phyloP scores from a whole-genome alignment of 306 rosid genomes.

The Quercus agrifolia region DNA sequence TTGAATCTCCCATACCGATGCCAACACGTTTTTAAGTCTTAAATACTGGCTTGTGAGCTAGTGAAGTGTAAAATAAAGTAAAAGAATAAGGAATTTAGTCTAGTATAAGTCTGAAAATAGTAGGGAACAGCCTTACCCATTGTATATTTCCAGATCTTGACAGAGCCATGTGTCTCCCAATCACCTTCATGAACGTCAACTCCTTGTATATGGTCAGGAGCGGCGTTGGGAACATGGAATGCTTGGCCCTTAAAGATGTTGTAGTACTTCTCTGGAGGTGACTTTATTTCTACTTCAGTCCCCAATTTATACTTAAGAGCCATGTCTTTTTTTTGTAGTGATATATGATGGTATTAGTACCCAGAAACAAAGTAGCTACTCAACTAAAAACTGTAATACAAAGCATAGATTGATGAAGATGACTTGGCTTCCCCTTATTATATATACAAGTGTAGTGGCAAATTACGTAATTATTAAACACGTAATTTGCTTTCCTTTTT shows the following conservation, averaged over 20 bases:
- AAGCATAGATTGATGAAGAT: neutral
- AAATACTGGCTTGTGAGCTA: neutral
- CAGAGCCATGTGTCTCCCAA: slow-evolving; percentile 43
- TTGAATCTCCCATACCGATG: no score
- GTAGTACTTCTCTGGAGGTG: slow-evolving; percentile 24
- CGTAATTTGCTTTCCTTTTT: no score
- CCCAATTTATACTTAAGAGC: slow-evolving; percentile 27
- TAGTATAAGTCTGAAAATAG: neutral
- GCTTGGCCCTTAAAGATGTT: slow-evolving; percentile 10
- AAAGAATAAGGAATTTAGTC: neutral
- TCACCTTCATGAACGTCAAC: slow-evolving; percentile 50
- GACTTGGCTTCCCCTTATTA: neutral
- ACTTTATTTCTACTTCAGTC: slow-evolving; percentile 26
- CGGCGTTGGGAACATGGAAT: slow-evolving; percentile 16
- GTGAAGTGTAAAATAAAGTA: neutral
- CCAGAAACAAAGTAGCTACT: no score
- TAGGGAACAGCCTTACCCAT: slow-evolving; percentile 18
- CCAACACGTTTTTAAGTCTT: no score
- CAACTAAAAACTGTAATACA: neutral
- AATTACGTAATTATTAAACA: no score
- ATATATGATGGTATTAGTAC: neutral
- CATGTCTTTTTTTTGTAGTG: neutral
- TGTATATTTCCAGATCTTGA: slow-evolving; percentile 36
- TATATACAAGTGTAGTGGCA: no score
- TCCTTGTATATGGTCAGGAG: slow-evolving; percentile 11